Conservation (phyloP, 306 rosid species). For the Dryas octopetala region DNA sequence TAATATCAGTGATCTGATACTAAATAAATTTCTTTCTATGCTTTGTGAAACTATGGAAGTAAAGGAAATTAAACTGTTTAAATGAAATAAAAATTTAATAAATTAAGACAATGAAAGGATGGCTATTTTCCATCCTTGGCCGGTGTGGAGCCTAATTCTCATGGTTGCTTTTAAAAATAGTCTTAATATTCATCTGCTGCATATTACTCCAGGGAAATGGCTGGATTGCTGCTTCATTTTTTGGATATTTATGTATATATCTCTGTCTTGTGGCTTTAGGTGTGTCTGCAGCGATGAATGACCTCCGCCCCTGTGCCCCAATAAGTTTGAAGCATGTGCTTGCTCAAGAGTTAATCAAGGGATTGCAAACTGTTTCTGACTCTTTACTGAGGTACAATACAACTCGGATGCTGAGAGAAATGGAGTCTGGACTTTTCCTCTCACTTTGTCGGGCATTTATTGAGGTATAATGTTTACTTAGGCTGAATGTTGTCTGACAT, state of each 20-base stretch:
- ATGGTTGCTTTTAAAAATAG: background rate
- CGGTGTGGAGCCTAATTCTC: background rate
- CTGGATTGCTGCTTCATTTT: background rate
- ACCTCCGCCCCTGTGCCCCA: slow-evolving; percentile 96
- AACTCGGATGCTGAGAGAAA: slow-evolving; percentile 71
- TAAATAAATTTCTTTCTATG: background rate
- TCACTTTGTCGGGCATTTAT: slow-evolving; percentile 90
- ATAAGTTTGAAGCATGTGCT: slow-evolving; percentile 78
- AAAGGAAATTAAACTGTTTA: background rate
- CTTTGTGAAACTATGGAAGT: background rate
- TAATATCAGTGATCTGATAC: background rate
- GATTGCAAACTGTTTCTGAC: slow-evolving; percentile 74
- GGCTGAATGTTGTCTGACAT: slow-evolving; percentile 5
- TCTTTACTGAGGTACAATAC: slow-evolving; percentile 83
- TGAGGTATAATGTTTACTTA: slow-evolving; percentile 51
- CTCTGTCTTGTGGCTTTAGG: slow-evolving; percentile 61
- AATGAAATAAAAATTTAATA: background rate
- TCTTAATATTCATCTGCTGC: background rate
- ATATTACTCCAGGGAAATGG: background rate
- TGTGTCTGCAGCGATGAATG: slow-evolving; percentile 94
- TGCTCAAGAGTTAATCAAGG: slow-evolving; percentile 82
- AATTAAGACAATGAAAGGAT: background rate
- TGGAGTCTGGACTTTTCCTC: slow-evolving; percentile 89
- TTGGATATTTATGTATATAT: background rate
- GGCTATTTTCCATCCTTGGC: too few relatives aligned